Base-by-base conservation (phyloP, 768 basidiomycete genomes). In the Tubosaeta brunneosetosa region DNA sequence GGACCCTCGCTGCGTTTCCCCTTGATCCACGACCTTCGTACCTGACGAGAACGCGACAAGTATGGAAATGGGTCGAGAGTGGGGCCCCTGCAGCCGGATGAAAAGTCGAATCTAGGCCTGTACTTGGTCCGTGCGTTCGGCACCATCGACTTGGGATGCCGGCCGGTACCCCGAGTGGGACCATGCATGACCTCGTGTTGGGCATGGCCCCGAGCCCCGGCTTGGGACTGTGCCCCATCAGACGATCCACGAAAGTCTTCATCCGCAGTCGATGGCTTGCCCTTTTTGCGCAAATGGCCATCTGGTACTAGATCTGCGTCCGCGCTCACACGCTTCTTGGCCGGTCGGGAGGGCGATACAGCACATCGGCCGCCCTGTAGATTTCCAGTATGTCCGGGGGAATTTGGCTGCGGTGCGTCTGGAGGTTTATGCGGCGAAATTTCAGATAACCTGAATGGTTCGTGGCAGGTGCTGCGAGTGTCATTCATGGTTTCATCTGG, bases 311-410 rank as follows among this genome's bases (percentile, higher is more conserved):
- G 51, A 53, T 64, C 58, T 52, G 32, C 60, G 33, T 62, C 65
- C 34, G 69, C 65, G 32, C 63, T 73, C 53, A 71, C 67, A 57
- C 83, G 80, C 67, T 84, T 85, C 58, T 62, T 73, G 22, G 76
- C 68, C 26, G 60, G 65, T 55, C 76, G 71, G 67, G 73, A 68
- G 47, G 77, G 74, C 5, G 77, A 74, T 47, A 62, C 62, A 47
- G 66, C 66, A 16, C 43, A 40, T n/a, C 43, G n/a, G 50, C 54
- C 59, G 32, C 58, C 55, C 59, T 62, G 61, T 65, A 29, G 22
- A 47, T 19, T 17, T 57, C 57, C 51, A 56, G 52, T 45, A 48
- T 42, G 3, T 17, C 47, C 52, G 54, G 56, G 40, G 36, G 47
- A 49, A 32, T 46, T 32, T 58, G 50, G 34, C 38, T 31, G 43